These are phyloP conservation scores for Globisporangium solare DNA, from an alignment of 352 stramenopile species.

Conservation along the genomic window DNA sequence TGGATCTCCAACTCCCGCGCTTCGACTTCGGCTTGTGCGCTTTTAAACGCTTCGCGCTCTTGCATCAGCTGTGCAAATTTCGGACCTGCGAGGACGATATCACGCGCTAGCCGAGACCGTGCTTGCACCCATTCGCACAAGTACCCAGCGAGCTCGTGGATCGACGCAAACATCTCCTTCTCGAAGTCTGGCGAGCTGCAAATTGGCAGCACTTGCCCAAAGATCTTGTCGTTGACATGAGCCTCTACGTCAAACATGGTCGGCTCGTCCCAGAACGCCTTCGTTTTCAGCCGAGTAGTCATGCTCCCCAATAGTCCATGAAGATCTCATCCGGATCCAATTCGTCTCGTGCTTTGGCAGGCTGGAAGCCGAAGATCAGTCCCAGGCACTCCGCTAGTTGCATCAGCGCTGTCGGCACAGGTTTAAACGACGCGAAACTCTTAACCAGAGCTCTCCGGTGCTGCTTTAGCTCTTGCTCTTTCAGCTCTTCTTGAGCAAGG, in stretches of 20 bases:
- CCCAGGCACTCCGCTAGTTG: conserved; percentile 67
- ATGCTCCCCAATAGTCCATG: conserved; percentile 67
- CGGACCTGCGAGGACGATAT: conserved; percentile 49
- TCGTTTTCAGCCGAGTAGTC: conserved; percentile 23
- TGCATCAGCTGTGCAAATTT: conserved; percentile 50
- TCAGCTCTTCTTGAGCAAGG: background rate
- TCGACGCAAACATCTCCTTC: conserved; percentile 30
- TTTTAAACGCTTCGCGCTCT: conserved; percentile 35
- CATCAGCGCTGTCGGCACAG: conserved; percentile 44
- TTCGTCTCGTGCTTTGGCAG: conserved; percentile 52
- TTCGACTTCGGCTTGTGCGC: conserved; percentile 29
- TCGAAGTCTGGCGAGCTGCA: conserved; percentile 61
- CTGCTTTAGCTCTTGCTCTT: conserved; percentile 9
- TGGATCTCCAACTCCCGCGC: conserved; percentile 31
- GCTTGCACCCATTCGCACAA: conserved; percentile 68
- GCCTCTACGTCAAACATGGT: conserved; percentile 36
- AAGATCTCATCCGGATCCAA: conserved; percentile 68
- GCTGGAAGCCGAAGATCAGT: conserved; percentile 56
- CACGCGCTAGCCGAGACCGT: conserved; percentile 34
- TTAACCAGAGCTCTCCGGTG: conserved; percentile 20
- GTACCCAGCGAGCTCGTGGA: conserved; percentile 50
- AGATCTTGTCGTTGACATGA: conserved; percentile 39
- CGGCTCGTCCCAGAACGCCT: conserved; percentile 46
- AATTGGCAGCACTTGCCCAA: conserved; percentile 52
- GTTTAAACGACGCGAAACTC: conserved; percentile 32